These are phyloP conservation scores for Pecoramyces ruminantium DNA, from an alignment of 192 early-diverging fungal genomes.

Conservation along the genomic window DNA sequence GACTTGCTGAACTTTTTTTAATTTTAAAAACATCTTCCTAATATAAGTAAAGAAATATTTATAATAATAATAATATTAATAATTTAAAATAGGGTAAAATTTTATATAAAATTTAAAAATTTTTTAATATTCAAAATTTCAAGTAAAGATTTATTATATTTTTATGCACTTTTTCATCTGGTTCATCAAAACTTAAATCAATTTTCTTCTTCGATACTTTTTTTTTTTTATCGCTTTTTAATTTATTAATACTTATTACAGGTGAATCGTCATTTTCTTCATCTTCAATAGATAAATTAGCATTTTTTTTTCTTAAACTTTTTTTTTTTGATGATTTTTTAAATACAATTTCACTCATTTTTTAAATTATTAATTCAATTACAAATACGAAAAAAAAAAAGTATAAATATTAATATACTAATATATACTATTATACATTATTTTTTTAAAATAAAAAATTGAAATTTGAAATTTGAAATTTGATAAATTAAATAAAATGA, in stretches of 20 bases:
- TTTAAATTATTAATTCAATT: neutral
- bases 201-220: neutral
- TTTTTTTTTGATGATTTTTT: neutral
- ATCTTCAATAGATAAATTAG: neutral
- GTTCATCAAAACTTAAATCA: neutral
- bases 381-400: too few relatives aligned
- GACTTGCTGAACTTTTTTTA: conserved; percentile 13
- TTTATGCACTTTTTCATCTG: neutral
- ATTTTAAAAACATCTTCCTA: conserved; percentile 2
- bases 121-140: too few relatives aligned
- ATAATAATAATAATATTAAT: too few relatives aligned
- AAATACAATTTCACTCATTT: neutral
- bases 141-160: too few relatives aligned
- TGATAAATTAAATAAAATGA: too few relatives aligned
- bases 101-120: too few relatives aligned
- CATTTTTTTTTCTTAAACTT: neutral
- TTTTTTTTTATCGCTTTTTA: neutral
- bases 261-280: neutral
- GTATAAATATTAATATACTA: too few relatives aligned
- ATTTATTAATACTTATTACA: neutral
- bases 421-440: too few relatives aligned
- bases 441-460: too few relatives aligned
- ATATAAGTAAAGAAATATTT: neutral
- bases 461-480: too few relatives aligned
- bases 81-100: too few relatives aligned